Percentiles rank a stretch among this genome's conserved stretches.
These are phyloP conservation scores for Ogataea salicorniae DNA, from an alignment of 805 yeast species.

Conservation along the genomic window DNA sequence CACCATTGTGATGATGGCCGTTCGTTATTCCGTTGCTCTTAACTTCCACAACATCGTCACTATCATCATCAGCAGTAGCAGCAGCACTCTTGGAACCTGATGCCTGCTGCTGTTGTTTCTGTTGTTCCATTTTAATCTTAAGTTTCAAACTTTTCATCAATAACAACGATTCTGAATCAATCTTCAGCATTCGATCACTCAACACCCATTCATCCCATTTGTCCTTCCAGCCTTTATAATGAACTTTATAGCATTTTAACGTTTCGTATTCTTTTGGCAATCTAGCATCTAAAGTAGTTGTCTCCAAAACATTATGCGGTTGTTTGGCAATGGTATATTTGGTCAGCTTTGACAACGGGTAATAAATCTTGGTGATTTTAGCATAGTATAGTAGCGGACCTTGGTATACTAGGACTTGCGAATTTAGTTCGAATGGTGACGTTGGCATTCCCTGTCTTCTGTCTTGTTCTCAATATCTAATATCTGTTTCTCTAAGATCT, in stretches of 20 bases:
- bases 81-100: neutral
- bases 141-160: constrained; percentile 56
- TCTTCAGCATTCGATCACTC: constrained; percentile 58
- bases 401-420: constrained; percentile 70
- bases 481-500: neutral
- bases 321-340: constrained; percentile 25
- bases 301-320: constrained; percentile 5
- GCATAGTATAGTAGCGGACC: constrained; percentile 92
- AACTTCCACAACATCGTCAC: neutral
- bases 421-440: constrained; percentile 13
- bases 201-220: constrained; percentile 98
- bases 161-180: constrained; percentile 61
- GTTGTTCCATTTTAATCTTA: constrained; percentile 11
- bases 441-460: neutral
- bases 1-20: neutral
- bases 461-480: neutral
- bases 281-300: constrained; percentile 11
- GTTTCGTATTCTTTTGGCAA: constrained; percentile 16
- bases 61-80: neutral
- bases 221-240: constrained; percentile 92
- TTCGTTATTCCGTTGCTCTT: neutral
- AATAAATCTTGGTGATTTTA: constrained; percentile 61
- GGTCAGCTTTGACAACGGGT: constrained; percentile 42
- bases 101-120: constrained; percentile 6
- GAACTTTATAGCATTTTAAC: constrained; percentile 51